Conservation (phyloP, 495 filamentous ascomycete species). For the Podospora bellae-mahoneyi region DNA sequence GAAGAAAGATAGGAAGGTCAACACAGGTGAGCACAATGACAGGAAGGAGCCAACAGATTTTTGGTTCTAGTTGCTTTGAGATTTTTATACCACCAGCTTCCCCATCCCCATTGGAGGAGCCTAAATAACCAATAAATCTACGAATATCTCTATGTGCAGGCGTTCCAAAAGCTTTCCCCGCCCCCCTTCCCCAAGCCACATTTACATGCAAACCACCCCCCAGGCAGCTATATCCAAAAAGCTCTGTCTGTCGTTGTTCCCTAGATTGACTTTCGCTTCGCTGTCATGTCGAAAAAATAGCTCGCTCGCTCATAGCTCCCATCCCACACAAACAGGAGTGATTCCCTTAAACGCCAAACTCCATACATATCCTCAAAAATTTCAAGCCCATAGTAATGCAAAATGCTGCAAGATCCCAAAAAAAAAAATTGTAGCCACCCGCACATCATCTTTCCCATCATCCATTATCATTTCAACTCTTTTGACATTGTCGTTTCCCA, state of each 20-base stretch:
- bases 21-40: too few species aligned
- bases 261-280: background rate
- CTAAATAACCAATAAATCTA: background rate
- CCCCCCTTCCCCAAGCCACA: background rate
- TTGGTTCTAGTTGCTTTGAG: background rate
- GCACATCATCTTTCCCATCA: background rate
- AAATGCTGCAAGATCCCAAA: background rate
- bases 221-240: too few species aligned
- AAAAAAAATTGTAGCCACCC: background rate
- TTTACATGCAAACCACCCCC: background rate
- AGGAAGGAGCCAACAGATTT: too few species aligned
- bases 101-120: background rate
- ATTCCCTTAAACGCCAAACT: background rate
- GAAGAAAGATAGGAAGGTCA: too few species aligned
- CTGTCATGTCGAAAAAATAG: background rate
- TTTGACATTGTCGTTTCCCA: background rate
- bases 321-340: background rate
- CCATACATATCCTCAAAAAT: background rate
- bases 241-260: too few species aligned
- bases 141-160: background rate
- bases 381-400: background rate
- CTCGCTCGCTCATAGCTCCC: background rate
- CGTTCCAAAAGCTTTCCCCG: background rate
- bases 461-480: background rate
- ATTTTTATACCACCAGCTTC: background rate